These are phyloP conservation scores for Bolboschoenus planiculmis DNA, from an alignment of 176 grass and related monocot genomes.

Conservation along the genomic window DNA sequence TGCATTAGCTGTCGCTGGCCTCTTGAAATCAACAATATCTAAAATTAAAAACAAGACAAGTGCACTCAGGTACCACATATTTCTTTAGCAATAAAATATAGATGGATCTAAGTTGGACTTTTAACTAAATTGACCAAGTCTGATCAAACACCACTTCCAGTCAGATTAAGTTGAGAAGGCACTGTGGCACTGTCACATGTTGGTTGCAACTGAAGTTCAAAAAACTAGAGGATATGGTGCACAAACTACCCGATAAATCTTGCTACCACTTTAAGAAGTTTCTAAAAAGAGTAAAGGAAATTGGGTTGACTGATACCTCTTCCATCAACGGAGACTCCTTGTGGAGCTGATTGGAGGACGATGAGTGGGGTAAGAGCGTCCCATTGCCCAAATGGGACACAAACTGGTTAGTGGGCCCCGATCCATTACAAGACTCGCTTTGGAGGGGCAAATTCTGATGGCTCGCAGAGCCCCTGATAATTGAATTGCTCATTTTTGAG, in stretches of 20 bases:
- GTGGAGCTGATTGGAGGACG: conserved; percentile 62
- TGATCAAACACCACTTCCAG: not conserved
- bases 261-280: not conserved
- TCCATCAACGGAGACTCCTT: conserved; percentile 80
- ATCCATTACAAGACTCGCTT: conserved; percentile 81
- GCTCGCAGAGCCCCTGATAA: conserved; percentile 57
- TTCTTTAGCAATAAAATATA: conserved; percentile 1
- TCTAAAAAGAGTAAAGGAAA: not conserved
- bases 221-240: not conserved
- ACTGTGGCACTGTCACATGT: not conserved
- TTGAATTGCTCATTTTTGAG: conserved; percentile 44
- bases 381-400: conserved; percentile 85
- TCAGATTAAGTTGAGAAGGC: not conserved
- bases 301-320: conserved; percentile 44
- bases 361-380: conserved; percentile 67
- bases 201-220: not conserved
- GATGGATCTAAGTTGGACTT: not conserved
- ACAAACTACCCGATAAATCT: not conserved
- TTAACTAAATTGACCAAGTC: not conserved
- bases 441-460: conserved; percentile 75
- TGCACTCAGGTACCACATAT: not conserved
- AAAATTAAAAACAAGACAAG: conserved; percentile 18
- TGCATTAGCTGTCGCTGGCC: conserved; percentile 84
- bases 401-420: conserved; percentile 71
- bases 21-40: conserved; percentile 63